These are phyloP conservation scores for Zygoascus hellenicus DNA, from an alignment of 1,139 yeast species.

Conservation along the genomic window DNA sequence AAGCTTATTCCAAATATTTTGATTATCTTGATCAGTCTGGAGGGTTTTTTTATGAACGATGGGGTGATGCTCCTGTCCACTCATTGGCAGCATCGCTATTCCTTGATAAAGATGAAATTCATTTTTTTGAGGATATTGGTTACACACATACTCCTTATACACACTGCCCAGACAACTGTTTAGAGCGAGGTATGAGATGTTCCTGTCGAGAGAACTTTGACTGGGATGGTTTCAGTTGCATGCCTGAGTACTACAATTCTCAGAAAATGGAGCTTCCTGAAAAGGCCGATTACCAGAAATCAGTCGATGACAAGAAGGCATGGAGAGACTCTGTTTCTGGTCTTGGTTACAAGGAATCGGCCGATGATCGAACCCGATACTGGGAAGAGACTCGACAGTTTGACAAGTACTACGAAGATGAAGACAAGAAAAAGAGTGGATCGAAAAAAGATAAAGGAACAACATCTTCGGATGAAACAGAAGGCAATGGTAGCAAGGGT, in stretches of 20 bases:
- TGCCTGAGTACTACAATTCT: conserved; percentile 59
- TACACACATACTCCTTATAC: conserved; percentile 63
- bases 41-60: conserved; percentile 85
- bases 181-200: conserved; percentile 34
- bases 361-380: conserved; percentile 6
- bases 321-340: conserved; percentile 4
- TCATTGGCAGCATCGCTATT: conserved; percentile 80
- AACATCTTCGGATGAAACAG: too few relatives aligned
- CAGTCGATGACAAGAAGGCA: not conserved
- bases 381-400: not conserved
- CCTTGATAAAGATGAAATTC: conserved; percentile 58
- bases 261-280: not conserved
- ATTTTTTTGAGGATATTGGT: conserved; percentile 79
- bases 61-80: conserved; percentile 94
- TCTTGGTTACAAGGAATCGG: not conserved
- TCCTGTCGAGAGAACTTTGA: conserved; percentile 65
- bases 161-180: conserved; percentile 46
- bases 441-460: not conserved
- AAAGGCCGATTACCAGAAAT: not conserved
- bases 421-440: not conserved
- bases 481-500: too few relatives aligned
- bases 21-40: conserved; percentile 70
- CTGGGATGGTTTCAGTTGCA: conserved; percentile 82
- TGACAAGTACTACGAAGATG: not conserved
- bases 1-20: conserved; percentile 63